Base-by-base conservation (phyloP, 1,139 yeast genomes). In the Yamadazyma triangularis region DNA sequence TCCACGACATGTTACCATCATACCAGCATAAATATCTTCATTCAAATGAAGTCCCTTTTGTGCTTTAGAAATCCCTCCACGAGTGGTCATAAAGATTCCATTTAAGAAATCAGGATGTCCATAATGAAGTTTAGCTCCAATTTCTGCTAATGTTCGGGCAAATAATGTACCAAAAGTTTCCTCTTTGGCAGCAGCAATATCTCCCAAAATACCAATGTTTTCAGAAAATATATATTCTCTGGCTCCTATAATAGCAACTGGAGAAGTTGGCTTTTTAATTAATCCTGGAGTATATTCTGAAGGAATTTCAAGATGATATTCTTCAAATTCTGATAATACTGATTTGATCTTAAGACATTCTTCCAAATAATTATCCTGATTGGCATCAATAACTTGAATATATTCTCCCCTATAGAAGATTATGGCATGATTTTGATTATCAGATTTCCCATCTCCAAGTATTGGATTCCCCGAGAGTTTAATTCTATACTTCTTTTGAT, bases 51-150 rank as follows among this genome's bases (percentile, higher is more conserved):
- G 62, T 0, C 95, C 91, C 41, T 75, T 79, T 51, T 87, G 96
- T 0, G 95, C 95, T 47, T 87, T 87, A 0, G 95, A 86, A 1
- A 87, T 71, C 0, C 96, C 96, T 3, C 96, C 96, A 52, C 96
- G 61, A 0, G 95, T 87, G 0, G 86, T 78, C 95, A 87, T 86
- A 48, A 83, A 87, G 1, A 84, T 77, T 0, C 77, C 89, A 57
- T 87, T 84, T 31, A 87, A 60, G 43, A 87, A 85, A 53, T 87
- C 96, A 1, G 96, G 96, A 53, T 87, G 96, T 0, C 96, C 96
- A 56, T 87, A 87, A 49, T 87, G 96, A 24, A 87, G 59, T 50
- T 87, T 87, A 0, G 93, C 95, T 0, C 95, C 95, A 40, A 87
- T 78, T 40, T 80, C 83, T 0, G 94, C 89, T 43, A 87, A 58